Evolutionary conservation across 306 rosid genomes (phyloP).

Genomic region (Cercis canadensis): DNA sequence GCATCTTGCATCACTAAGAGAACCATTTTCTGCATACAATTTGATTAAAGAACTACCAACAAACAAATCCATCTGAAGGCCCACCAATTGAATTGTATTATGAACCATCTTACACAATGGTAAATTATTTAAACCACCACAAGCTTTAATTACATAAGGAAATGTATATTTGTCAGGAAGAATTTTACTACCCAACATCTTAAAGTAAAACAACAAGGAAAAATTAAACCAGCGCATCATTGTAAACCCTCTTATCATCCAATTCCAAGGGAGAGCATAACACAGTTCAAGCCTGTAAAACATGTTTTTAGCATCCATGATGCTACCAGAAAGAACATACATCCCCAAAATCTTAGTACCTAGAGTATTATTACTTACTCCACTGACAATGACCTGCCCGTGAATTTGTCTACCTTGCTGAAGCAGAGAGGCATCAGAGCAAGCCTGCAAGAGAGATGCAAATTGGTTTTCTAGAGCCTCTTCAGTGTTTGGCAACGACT

Average conservation of each 20-base stretch:
- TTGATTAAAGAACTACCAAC: constrained; percentile 76
- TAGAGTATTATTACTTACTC: constrained; percentile 38
- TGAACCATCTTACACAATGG: constrained; percentile 63
- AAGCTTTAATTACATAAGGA: constrained; percentile 80
- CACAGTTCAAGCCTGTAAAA: constrained; percentile 60
- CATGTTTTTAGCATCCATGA: constrained; percentile 61
- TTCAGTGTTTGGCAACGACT: constrained; percentile 21
- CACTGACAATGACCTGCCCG: constrained; percentile 58
- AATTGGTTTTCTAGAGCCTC: constrained; percentile 46
- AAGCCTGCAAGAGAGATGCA: constrained; percentile 52
- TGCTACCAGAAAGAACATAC: constrained; percentile 66
- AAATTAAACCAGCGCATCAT: constrained; percentile 60
- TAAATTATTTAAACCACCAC: constrained; percentile 68
- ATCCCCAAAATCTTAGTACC: constrained; percentile 62
- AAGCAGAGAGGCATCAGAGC: constrained; percentile 51
- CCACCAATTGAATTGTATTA: constrained; percentile 47
- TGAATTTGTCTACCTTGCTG: constrained; percentile 71
- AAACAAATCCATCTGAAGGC: constrained; percentile 66
- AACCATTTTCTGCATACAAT: constrained; percentile 67
- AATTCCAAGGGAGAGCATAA: constrained; percentile 74
- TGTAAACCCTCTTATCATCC: constrained; percentile 77
- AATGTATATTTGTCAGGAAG: constrained; percentile 91
- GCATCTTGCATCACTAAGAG: constrained; percentile 57
- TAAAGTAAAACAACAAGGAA: constrained; percentile 73
- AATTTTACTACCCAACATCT: constrained; percentile 69